Evolutionary conservation across 1,139 yeast species (phyloP).

Genomic region (Hansenula lynferdii): DNA sequence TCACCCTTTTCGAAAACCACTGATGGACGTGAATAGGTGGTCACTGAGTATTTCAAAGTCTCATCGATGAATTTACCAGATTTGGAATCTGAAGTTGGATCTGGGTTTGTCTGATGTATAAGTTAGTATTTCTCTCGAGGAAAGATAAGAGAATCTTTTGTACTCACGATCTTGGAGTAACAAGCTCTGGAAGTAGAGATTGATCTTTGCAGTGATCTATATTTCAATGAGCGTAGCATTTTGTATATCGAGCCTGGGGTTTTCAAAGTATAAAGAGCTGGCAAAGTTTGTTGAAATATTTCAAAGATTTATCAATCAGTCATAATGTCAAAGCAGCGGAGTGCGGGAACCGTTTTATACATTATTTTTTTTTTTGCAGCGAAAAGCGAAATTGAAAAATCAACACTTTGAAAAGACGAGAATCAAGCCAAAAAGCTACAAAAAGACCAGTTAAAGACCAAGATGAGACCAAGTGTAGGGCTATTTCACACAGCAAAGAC

Average conservation of each 20-base stretch:
- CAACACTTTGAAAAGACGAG: not conserved
- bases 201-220: slow-evolving; percentile 7
- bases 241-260: too few relatives aligned
- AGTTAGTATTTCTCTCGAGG: not conserved
- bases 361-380: not conserved
- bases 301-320: not conserved
- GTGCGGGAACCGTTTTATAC: not conserved
- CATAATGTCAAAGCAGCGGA: not conserved
- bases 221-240: slow-evolving; percentile 3
- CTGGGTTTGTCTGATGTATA: slow-evolving; percentile 7
- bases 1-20: slow-evolving; percentile 66
- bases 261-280: not conserved
- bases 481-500: slow-evolving; percentile 20
- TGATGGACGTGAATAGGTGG: slow-evolving; percentile 80
- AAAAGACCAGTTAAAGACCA: not conserved
- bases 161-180: slow-evolving; percentile 3
- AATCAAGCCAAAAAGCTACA: not conserved
- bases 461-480: slow-evolving; percentile 17
- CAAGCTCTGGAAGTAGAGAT: slow-evolving; percentile 7
- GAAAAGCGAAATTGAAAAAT: not conserved
- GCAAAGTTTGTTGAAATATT: too few relatives aligned
- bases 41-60: slow-evolving; percentile 58
- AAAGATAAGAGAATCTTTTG: not conserved
- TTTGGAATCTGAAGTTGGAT: slow-evolving; percentile 15
- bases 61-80: slow-evolving; percentile 31